Base-by-base conservation (phyloP, 345 rosid species). In the Luvunga scandens region DNA sequence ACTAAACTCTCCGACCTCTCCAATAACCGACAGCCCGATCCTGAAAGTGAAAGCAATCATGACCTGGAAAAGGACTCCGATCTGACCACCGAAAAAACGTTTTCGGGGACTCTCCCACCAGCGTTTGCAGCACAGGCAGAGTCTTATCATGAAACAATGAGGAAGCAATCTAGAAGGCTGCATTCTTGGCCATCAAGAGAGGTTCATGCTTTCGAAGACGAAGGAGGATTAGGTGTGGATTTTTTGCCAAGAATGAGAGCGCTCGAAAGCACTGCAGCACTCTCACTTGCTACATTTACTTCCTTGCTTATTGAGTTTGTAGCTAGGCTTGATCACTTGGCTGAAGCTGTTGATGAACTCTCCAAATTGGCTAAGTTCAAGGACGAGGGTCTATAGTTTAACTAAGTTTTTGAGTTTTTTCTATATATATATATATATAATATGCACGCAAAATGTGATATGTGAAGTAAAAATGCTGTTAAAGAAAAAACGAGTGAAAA, bases 141-240 rank as follows among this genome's bases (percentile, higher is more conserved):
- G 75, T 73, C 87, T 14, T 90, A 85, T 84, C 89, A 88, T 42
- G 91, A 88, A 76, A 79, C 73, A 85, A 85, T 83, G 89, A 87
- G 95, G 84, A 88, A 89, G 84, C 88, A 87, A 24, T 85, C 85
- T 1, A 85, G 90, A 75, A 83, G 91, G 84, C 68, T 80, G 74
- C 82, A 86, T 70, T 89, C 92, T 10, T 89, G 91, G 93, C 95
- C 93, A 8, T 87, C 88, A 0, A 83, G 89, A 68, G 93, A 87
- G 66, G 87, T 85, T 30, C 89, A 85, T 42, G 90, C 88, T 60
- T 86, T 81, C 27, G 92, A 81, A 84, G 92, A 90, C 28, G 91
- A 85, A 25, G 87, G 87, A 14, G 86, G 79, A 5, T 5, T 66
- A 31, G 10, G 71, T n/a, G 24, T 19, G 25, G 87, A 84, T 16